Evolutionary conservation across 257 asterid genomes (phyloP).

Genomic region (Nicotiana tomentosiformis): DNA sequence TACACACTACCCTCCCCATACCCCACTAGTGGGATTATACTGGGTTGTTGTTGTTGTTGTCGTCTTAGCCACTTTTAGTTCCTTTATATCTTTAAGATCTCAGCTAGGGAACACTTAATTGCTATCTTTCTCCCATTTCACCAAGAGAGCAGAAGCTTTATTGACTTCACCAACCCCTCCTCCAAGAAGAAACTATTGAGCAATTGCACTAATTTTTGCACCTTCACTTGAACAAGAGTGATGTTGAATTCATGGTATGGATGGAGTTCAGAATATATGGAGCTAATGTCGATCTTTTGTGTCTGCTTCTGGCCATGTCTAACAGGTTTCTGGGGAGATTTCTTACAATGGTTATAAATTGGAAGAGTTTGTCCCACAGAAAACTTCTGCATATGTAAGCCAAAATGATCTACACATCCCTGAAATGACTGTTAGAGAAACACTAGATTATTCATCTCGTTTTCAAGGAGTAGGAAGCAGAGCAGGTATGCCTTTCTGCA

Average conservation of each 20-base stretch:
- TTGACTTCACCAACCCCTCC: not conserved
- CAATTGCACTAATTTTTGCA: not conserved
- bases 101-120: not conserved
- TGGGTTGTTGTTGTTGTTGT: too few species aligned
- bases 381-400: constrained; percentile 66
- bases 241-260: not conserved
- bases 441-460: constrained; percentile 54
- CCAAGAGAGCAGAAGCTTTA: not conserved
- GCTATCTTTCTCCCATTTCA: not conserved
- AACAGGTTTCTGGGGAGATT: constrained; percentile 58
- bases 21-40: too few species aligned
- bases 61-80: not conserved
- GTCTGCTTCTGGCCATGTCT: not conserved
- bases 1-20: too few species aligned
- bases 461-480: constrained; percentile 64
- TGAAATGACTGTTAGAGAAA: constrained; percentile 71
- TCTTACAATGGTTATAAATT: constrained; percentile 54
- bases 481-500: constrained; percentile 36
- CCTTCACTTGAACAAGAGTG: not conserved
- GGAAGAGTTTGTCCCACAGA: constrained; percentile 60
- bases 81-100: not conserved
- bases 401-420: constrained; percentile 65
- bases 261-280: not conserved
- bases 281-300: constrained; percentile 1
- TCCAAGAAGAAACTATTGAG: not conserved